Evolutionary conservation across 2,329 filamentous ascomycete species (phyloP).

Genomic region (Cytospora mali): DNA sequence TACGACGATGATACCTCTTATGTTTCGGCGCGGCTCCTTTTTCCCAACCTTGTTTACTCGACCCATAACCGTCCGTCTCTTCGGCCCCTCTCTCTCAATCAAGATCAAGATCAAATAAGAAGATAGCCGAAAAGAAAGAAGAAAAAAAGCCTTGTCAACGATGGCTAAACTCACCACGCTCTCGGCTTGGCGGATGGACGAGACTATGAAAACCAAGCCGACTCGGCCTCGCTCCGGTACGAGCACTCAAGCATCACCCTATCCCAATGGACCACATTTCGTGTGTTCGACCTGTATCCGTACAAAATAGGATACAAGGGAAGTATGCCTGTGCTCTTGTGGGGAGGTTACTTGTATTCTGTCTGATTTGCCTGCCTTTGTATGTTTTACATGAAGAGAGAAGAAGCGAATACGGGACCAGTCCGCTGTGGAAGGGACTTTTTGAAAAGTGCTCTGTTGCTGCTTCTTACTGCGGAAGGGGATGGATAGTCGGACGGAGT

Average conservation of each 20-base stretch:
- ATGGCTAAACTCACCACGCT: neutral
- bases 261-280: neutral
- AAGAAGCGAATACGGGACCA: conserved; percentile 1
- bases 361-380: conserved; percentile 15
- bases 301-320: neutral
- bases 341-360: conserved; percentile 3
- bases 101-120: conserved; percentile 10
- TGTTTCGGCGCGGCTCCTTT: conserved; percentile 25
- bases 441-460: conserved; percentile 8
- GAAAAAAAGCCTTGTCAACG: neutral
- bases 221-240: neutral
- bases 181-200: neutral
- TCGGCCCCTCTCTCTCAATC: conserved; percentile 7
- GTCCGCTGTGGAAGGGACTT: neutral
- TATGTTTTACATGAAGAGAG: conserved; percentile 10
- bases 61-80: conserved; percentile 2
- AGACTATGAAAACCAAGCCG: neutral
- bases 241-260: conserved; percentile 6
- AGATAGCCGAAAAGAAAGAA: conserved; percentile 11
- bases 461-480: neutral
- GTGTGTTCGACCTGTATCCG: neutral
- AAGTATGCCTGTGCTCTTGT: conserved; percentile 22
- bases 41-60: conserved; percentile 10
- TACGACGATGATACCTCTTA: conserved; percentile 37
- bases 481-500: conserved; percentile 6